Evolutionary conservation across 2,329 filamentous ascomycete species (phyloP).

Genomic region (Penicillium thymicola): DNA sequence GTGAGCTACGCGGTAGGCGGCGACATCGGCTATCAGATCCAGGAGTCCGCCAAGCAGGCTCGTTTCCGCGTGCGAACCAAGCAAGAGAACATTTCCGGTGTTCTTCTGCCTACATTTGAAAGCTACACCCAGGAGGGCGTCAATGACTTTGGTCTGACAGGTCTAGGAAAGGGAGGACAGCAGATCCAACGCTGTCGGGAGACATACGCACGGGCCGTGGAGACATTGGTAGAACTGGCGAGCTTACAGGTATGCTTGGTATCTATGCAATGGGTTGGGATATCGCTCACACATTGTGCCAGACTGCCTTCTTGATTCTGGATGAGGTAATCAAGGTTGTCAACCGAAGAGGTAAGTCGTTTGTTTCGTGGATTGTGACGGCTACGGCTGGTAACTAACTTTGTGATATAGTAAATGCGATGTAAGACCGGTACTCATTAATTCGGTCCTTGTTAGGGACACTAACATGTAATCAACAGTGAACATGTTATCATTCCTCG

Average conservation of each 20-base stretch:
- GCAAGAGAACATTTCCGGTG: constrained; percentile 98
- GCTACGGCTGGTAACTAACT: constrained; percentile 20
- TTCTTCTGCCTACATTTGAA: constrained; percentile 90
- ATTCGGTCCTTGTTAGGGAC: neutral
- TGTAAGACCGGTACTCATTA: constrained; percentile 53
- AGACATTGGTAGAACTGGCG: constrained; percentile 90
- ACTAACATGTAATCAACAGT: constrained; percentile 28
- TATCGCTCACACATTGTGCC: constrained; percentile 15
- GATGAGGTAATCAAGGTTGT: constrained; percentile 99
- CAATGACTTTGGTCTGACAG: constrained; percentile 94
- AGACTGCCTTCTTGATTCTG: constrained; percentile 94
- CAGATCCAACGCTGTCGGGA: constrained; percentile 93
- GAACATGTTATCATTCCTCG: constrained; percentile 82
- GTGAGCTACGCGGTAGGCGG: constrained; percentile 96
- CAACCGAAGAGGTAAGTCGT: constrained; percentile 74
- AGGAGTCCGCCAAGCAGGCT: constrained; percentile 90
- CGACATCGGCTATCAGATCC: constrained; percentile 94
- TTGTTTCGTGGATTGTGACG: neutral
- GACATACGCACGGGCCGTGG: constrained; percentile 92
- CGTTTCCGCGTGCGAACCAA: constrained; percentile 90
- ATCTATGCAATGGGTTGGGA: neutral
- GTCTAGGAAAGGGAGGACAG: constrained; percentile 92
- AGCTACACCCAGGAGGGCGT: constrained; percentile 83
- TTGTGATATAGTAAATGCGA: constrained; percentile 71
- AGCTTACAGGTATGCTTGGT: constrained; percentile 66